Percentiles rank a stretch among this genome's conserved stretches.
Conservation (phyloP, 208 protist species). For the Kentomonas sorsogonicus region DNA sequence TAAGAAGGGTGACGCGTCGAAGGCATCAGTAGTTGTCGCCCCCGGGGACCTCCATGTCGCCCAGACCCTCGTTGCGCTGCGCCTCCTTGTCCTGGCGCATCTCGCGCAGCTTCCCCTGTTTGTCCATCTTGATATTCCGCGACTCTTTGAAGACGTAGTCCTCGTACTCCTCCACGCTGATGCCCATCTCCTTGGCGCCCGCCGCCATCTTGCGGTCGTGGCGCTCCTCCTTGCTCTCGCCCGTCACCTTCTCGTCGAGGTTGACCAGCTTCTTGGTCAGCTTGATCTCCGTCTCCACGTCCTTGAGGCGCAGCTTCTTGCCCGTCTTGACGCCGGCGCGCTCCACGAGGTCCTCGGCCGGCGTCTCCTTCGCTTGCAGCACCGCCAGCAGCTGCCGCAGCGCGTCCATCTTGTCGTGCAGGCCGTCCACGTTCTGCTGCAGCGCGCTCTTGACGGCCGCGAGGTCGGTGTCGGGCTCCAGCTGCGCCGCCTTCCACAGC, state of each 20-base stretch:
- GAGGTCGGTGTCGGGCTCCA: too few species aligned
- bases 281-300: conserved; percentile 88
- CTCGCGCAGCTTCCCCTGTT: too few species aligned
- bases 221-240: conserved; percentile 48
- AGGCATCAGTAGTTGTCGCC: conserved; percentile 14
- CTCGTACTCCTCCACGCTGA: conserved; percentile 39
- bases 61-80: conserved; percentile 31
- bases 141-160: too few species aligned
- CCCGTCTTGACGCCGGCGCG: conserved; percentile 62
- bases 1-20: conserved; percentile 31
- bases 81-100: conserved; percentile 61
- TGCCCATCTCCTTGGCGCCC: conserved; percentile 49
- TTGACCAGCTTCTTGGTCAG: conserved; percentile 49
- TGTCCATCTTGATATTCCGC: too few species aligned
- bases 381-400: conserved; percentile 62
- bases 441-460: too few species aligned
- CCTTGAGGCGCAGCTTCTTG: conserved; percentile 85
- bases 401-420: conserved; percentile 45
- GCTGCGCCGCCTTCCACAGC: too few species aligned
- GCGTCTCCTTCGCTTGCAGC: conserved; percentile 56
- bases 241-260: conserved; percentile 68
- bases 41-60: conserved; percentile 9
- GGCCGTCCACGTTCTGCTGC: too few species aligned
- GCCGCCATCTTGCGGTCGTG: conserved; percentile 58
- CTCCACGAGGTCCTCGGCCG: conserved; percentile 35